A percentile compares a stretch with the other conserved stretches of the same genome.
Conservation (phyloP, 257 asterid genomes). For the Rehmannia glutinosa region DNA sequence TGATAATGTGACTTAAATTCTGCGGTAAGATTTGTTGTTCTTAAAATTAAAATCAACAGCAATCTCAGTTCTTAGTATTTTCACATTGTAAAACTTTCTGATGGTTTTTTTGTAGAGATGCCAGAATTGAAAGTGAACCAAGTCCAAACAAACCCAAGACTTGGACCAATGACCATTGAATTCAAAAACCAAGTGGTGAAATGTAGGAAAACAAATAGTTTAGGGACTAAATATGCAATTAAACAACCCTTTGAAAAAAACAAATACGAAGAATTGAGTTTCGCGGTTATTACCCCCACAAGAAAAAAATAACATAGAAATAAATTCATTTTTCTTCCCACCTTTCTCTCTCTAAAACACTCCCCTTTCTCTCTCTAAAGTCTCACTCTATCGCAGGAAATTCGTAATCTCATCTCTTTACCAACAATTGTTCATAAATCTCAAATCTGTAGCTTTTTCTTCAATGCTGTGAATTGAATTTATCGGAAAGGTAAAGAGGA, state of each 20-base stretch:
- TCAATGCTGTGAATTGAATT: constrained; percentile 41
- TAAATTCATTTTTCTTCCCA: constrained; percentile 33
- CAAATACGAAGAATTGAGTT: constrained; percentile 37
- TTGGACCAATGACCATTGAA: not conserved
- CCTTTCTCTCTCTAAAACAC: constrained; percentile 36
- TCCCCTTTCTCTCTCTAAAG: constrained; percentile 37
- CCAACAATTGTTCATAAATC: constrained; percentile 12
- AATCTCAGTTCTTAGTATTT: no score
- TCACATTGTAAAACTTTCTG: no score
- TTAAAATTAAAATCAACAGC: no score
- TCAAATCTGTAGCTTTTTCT: constrained; percentile 19
- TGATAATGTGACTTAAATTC: no score
- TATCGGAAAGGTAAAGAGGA: constrained; percentile 25
- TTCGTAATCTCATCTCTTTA: constrained; percentile 31
- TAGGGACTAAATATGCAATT: constrained; percentile 17
- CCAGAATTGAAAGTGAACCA: no score
- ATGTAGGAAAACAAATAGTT: not conserved
- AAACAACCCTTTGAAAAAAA: not conserved
- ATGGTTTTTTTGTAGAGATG: no score
- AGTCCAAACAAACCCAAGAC: not conserved
- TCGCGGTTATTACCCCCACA: constrained; percentile 54
- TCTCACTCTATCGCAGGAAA: constrained; percentile 32
- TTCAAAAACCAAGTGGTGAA: constrained; percentile 8
- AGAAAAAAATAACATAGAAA: constrained; percentile 15
- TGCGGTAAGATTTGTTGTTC: no score